These are phyloP conservation scores for Pyrrhoderma noxium DNA, from an alignment of 1,284 basidiomycete species.

Conservation along the genomic window DNA sequence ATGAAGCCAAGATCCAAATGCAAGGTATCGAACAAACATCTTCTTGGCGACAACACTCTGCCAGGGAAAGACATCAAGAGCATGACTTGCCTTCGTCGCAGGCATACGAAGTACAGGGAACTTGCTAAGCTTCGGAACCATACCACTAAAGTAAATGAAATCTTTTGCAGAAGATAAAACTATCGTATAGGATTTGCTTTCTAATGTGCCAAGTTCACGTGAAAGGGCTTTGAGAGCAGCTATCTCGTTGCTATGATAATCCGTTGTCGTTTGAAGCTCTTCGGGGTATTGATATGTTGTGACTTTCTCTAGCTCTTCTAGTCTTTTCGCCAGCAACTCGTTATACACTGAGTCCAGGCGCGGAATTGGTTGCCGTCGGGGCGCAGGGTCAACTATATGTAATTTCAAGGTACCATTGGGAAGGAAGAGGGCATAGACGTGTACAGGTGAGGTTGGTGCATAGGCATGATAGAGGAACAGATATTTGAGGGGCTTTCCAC, in stretches of 20 bases:
- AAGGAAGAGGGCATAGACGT: conserved; percentile 88
- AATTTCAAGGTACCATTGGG: conserved; percentile 69
- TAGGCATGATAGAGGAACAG: conserved; percentile 90
- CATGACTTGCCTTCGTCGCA: conserved; percentile 66
- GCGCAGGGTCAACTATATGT: conserved; percentile 87
- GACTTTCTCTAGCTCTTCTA: conserved; percentile 33
- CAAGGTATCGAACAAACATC: conserved; percentile 82
- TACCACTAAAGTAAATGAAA: conserved; percentile 76
- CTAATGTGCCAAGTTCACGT: conserved; percentile 74
- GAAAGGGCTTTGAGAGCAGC: conserved; percentile 85
- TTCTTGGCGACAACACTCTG: conserved; percentile 65
- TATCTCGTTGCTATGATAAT: conserved; percentile 75
- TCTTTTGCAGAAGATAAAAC: conserved; percentile 86
- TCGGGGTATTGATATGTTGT: conserved; percentile 63
- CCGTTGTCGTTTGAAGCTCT: conserved; percentile 61
- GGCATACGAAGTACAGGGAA: conserved; percentile 89
- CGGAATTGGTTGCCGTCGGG: conserved; percentile 75
- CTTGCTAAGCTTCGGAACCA: conserved; percentile 66
- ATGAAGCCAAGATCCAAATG: conserved; percentile 74
- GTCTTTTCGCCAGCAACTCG: conserved; percentile 46
- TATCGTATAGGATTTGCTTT: conserved; percentile 66
- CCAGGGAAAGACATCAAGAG: conserved; percentile 74
- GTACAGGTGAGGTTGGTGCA: conserved; percentile 66
- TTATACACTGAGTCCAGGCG: conserved; percentile 72
- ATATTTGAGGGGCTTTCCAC: conserved; percentile 70